A percentile compares a stretch with the other conserved stretches of the same genome.
Evolutionary conservation across 345 rosid species (phyloP).

Genomic region (Rhodamnia argentea): DNA sequence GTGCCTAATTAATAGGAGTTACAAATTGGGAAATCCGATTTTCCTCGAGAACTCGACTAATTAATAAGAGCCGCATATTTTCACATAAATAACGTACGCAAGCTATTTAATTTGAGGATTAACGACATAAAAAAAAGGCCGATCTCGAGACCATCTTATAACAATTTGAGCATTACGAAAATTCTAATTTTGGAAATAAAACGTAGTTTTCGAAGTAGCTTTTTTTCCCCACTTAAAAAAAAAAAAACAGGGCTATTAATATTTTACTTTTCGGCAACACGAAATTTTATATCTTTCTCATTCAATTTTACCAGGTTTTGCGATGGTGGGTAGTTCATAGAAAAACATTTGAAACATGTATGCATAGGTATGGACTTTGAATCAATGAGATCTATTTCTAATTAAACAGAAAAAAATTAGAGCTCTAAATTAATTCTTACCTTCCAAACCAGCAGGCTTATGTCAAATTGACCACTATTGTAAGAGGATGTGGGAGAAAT

Average conservation of each 20-base stretch:
- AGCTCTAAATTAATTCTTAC: conserved; percentile 16
- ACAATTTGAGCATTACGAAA: not conserved
- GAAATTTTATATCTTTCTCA: not conserved
- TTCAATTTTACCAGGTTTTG: not conserved
- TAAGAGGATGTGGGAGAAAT: conserved; percentile 89
- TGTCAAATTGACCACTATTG: conserved; percentile 83
- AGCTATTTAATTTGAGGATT: not conserved
- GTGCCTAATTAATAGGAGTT: not conserved
- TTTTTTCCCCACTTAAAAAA: not conserved
- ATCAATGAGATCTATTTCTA: not conserved
- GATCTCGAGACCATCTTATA: not conserved
- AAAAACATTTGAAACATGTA: not conserved
- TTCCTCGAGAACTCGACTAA: not conserved
- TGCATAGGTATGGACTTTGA: not conserved
- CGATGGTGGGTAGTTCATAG: not conserved
- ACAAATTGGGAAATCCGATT: not conserved
- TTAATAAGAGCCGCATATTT: not conserved
- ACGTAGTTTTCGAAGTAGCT: not conserved
- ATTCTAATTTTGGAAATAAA: not conserved
- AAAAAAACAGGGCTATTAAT: not conserved
- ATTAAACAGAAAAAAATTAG: not conserved
- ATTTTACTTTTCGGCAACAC: not conserved
- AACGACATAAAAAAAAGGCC: not conserved
- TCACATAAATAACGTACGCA: fast-evolving
- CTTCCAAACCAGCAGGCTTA: conserved; percentile 93